Evolutionary conservation across 257 asterid genomes (phyloP), one percentile per base, ranked within the genome.

Genomic region (Solanum pinnatisectum): DNA sequence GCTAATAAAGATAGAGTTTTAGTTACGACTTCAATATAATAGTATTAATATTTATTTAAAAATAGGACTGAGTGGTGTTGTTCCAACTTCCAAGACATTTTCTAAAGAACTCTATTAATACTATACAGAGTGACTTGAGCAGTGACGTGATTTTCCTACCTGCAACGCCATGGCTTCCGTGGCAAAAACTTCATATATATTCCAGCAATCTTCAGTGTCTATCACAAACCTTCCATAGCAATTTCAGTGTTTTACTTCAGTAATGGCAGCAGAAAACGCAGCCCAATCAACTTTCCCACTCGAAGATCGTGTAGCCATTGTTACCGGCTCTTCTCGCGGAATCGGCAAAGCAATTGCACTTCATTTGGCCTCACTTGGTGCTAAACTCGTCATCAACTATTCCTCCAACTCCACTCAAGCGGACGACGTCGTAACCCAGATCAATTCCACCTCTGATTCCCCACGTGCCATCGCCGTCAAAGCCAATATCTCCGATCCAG

Each of bases 291-390:
- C 25, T 0, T 56, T 18, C 14, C 78, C 89, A 30, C 90, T 91
- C 83, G 77, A 86, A 82, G 92, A 84, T 76, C 88, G 92, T 12
- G 92, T 90, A 8, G 93, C 92, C 37, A 90, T 91, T 1, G 91
- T 91, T 73, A 91, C 93, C 7, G 93, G 93, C 33, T 87, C 87
- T 77, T 91, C 93, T 23, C 84, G 92, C 1, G 93, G 93, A 23
- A 90, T 91, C 40, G 93, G 93, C 20, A 59, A 52, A 16, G 92
- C 90, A 22, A 92, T 94, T 25, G 94, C 98, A 52, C 88, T 93
- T 46, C 98, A 92, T 42, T 83, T 94, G n/a, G 91, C 93, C 35
- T 91, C 94, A 10, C 93, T 93, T 52, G 98, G 95, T 11, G 96
- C 98, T 36, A 93, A 91, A 15, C 37, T 94, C 18, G 90, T 94